phyloP scores from a whole-genome alignment of 2,329 filamentous ascomycete species.

The Periconia macrospinosa region DNA sequence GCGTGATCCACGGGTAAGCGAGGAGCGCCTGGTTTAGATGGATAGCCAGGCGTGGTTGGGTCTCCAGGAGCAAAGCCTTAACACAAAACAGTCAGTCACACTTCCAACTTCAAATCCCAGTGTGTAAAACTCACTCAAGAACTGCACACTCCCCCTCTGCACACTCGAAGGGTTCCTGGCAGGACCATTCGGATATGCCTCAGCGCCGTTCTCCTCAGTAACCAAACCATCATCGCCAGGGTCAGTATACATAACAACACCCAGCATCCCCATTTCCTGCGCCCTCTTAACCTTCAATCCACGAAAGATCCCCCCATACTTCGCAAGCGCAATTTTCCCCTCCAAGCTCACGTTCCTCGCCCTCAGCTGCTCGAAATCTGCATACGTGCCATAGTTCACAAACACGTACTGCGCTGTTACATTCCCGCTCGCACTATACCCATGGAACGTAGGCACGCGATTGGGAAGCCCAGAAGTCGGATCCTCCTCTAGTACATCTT shows the following conservation, averaged over 20 bases:
- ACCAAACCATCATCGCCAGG: conserved; percentile 84
- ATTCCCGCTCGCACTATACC: conserved; percentile 90
- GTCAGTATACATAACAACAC: conserved; percentile 82
- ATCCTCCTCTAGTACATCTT: conserved; percentile 84
- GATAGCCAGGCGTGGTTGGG: conserved; percentile 91
- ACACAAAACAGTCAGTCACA: neutral
- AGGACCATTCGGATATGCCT: conserved; percentile 80
- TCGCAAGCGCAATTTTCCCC: conserved; percentile 85
- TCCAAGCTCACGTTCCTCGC: conserved; percentile 73
- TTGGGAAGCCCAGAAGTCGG: conserved; percentile 71
- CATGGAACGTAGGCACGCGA: conserved; percentile 87
- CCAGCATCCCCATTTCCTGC: conserved; percentile 86
- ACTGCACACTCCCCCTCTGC: conserved; percentile 81
- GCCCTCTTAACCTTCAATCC: conserved; percentile 92
- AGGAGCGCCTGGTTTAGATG: conserved; percentile 85
- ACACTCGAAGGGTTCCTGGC: conserved; percentile 87
- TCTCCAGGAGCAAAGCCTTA: conserved; percentile 66
- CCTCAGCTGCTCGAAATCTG: conserved; percentile 81
- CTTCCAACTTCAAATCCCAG: neutral
- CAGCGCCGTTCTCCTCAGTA: conserved; percentile 78
- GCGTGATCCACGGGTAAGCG: conserved; percentile 69
- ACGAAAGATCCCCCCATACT: conserved; percentile 84
- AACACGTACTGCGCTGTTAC: conserved; percentile 86
- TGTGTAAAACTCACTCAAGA: conserved; percentile 43
- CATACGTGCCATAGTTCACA: conserved; percentile 86